Base-by-base conservation (phyloP, 2,329 filamentous ascomycete genomes). In the Cryphonectria nitschkei region DNA sequence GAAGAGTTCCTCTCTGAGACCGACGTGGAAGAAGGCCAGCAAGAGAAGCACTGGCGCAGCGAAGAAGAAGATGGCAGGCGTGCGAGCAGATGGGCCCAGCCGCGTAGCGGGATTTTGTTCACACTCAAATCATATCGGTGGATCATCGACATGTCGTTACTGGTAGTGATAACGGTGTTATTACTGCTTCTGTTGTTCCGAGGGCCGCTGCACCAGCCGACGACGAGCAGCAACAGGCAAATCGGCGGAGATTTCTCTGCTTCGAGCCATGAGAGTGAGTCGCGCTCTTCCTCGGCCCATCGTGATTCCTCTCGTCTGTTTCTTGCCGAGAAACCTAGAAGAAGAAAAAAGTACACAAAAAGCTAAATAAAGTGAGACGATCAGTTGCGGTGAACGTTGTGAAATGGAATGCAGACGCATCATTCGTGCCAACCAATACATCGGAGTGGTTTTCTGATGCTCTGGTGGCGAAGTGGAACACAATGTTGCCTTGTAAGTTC, bases 171-270 rank as follows among this genome's bases (percentile, higher is more conserved):
- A 41, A 70, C 79, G 13, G 75, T 68, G 3, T 65, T 81, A 13
- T 50, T 81, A 46, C 60, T 39, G 19, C 4, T 71, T 16, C 46
- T 80, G 14, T 73, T 76, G 52, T 34, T 77, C 29, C 74, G 73
- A 69, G 56, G 37, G 39, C 73, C 68, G 16, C 2, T 62, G 58
- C 32, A n/a, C 9, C 58, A 11, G 37, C 9, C 37, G 58, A 14
- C 34, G 29, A 16, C 26, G 29, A 32, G 14, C 3, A 37, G 37
- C 8, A 34, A 32, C 58, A 68, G 43, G 75, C 80, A 83, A 71
- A 79, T 83, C 39, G 81, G 81, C 19, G 81, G 81, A 14, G 81
- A 83, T 60, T 77, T 79, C 29, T 80, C 78, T 3, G 81, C 78
- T 2, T 75, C 79, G 13, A 78, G 79, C 1, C 81, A 81, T 16